Conservation (phyloP, 2,329 filamentous ascomycete genomes). For the Pezicula radicicola region DNA sequence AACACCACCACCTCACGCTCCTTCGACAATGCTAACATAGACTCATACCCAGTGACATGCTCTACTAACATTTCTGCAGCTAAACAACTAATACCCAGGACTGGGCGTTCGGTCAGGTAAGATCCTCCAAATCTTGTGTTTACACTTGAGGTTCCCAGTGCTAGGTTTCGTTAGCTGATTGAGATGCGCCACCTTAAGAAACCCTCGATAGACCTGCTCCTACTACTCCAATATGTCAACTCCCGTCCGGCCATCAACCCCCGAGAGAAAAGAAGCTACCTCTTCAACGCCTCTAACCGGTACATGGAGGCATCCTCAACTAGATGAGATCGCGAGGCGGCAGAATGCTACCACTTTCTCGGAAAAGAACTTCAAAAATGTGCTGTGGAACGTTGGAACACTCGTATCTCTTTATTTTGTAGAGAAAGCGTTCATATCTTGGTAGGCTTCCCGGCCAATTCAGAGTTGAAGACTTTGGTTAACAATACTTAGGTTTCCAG, state of each 20-base stretch:
- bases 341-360: slow-evolving; percentile 77
- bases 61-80: slow-evolving; percentile 22
- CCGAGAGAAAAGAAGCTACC: slow-evolving; percentile 10
- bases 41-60: neutral
- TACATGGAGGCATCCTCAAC: slow-evolving; percentile 85
- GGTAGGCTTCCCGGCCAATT: slow-evolving; percentile 11
- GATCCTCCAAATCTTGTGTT: slow-evolving; percentile 10
- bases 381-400: slow-evolving; percentile 64
- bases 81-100: neutral
- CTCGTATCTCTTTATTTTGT: slow-evolving; percentile 47
- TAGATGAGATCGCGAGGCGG: slow-evolving; percentile 81
- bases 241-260: slow-evolving; percentile 21
- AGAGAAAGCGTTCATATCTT: slow-evolving; percentile 28
- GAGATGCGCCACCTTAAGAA: too few species aligned
- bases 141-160: slow-evolving; percentile 8
- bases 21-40: slow-evolving; percentile 19
- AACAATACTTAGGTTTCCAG: slow-evolving; percentile 22
- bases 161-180: too few species aligned
- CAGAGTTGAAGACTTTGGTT: slow-evolving; percentile 5
- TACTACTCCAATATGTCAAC: slow-evolving; percentile 16
- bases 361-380: slow-evolving; percentile 68
- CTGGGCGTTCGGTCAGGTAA: slow-evolving; percentile 1
- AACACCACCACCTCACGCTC: neutral
- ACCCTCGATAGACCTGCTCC: neutral
- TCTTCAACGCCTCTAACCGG: slow-evolving; percentile 47